A percentile compares a stretch with the other conserved stretches of the same genome.
phyloP scores from a whole-genome alignment of 179 eudicot species.

The Spinacia oleracea region DNA sequence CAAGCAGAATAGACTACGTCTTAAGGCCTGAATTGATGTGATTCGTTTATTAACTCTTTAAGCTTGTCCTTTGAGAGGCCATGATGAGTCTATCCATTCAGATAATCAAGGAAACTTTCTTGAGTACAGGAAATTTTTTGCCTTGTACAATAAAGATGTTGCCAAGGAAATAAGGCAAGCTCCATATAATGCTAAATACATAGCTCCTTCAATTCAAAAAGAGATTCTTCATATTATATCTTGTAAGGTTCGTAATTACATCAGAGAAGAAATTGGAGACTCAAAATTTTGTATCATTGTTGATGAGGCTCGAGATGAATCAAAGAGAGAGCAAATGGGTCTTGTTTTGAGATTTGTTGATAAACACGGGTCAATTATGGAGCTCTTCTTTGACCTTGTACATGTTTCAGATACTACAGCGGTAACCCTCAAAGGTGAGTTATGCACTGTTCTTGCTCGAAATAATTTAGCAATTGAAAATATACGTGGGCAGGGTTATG shows the following conservation, averaged over 20 bases:
- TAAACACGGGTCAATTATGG: too few relatives aligned
- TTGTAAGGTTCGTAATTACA: neutral
- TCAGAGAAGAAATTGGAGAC: too few relatives aligned
- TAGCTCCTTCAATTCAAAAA: neutral
- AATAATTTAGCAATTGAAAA: too few relatives aligned
- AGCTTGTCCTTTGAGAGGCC: slow-evolving; percentile 14
- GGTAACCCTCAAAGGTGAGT: too few relatives aligned
- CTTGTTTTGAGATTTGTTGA: too few relatives aligned
- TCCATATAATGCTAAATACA: slow-evolving; percentile 9
- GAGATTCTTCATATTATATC: slow-evolving; percentile 15
- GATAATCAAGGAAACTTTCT: slow-evolving; percentile 17
- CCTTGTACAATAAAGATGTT: neutral
- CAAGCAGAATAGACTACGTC: slow-evolving; percentile 4
- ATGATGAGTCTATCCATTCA: neutral
- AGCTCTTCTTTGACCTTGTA: too few relatives aligned
- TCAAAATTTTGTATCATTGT: too few relatives aligned
- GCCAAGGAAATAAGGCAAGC: neutral
- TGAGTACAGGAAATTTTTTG: neutral
- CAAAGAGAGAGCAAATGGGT: too few relatives aligned
- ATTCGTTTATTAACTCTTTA: neutral
- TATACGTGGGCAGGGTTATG: too few relatives aligned
- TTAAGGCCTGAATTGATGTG: neutral
- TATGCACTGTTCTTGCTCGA: too few relatives aligned
- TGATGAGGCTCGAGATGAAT: too few relatives aligned
- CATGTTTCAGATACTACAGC: too few relatives aligned